phyloP scores from a whole-genome alignment of 495 filamentous ascomycete species.

The Xylaria acuta region DNA sequence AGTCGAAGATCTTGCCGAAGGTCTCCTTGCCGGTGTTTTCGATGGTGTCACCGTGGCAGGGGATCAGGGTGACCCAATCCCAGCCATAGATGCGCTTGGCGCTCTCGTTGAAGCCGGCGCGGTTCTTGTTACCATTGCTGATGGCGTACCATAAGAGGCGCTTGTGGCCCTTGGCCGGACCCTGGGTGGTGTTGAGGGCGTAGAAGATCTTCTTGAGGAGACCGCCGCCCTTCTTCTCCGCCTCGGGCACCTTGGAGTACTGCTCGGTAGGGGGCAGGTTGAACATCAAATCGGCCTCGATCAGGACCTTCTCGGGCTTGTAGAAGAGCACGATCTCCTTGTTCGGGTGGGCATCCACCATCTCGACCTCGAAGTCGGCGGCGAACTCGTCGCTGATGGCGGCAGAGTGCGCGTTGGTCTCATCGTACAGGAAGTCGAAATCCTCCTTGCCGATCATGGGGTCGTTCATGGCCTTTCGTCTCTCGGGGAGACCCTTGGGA shows the following conservation, averaged over 20 bases:
- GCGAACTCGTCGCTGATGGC: slow-evolving; percentile 80
- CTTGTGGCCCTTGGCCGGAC: slow-evolving; percentile 75
- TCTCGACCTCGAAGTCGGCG: slow-evolving; percentile 84
- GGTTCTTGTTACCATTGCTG: slow-evolving; percentile 61
- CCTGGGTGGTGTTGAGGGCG: slow-evolving; percentile 64
- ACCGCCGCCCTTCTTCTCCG: slow-evolving; percentile 60
- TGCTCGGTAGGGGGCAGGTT: slow-evolving; percentile 90
- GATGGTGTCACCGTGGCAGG: slow-evolving; percentile 93
- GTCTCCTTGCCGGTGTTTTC: slow-evolving; percentile 76
- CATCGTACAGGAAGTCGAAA: slow-evolving; percentile 69
- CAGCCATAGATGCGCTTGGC: slow-evolving; percentile 72
- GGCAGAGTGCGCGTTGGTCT: slow-evolving; percentile 36
- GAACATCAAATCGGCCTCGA: slow-evolving; percentile 91
- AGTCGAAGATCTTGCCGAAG: slow-evolving; percentile 82
- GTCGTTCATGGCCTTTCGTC: slow-evolving; percentile 67
- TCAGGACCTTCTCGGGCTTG: slow-evolving; percentile 79
- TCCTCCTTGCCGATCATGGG: slow-evolving; percentile 69
- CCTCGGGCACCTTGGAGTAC: slow-evolving; percentile 66
- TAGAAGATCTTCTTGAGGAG: slow-evolving; percentile 68
- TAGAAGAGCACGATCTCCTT: slow-evolving; percentile 88
- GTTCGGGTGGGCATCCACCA: slow-evolving; percentile 78
- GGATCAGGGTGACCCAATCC: slow-evolving; percentile 88
- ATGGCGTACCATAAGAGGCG: slow-evolving; percentile 82
- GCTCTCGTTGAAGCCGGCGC: slow-evolving; percentile 71
- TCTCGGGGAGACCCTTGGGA: slow-evolving; percentile 85